These are phyloP conservation scores for Microsporum canis DNA, from an alignment of 2,329 filamentous ascomycete genomes.

Conservation along the genomic window DNA sequence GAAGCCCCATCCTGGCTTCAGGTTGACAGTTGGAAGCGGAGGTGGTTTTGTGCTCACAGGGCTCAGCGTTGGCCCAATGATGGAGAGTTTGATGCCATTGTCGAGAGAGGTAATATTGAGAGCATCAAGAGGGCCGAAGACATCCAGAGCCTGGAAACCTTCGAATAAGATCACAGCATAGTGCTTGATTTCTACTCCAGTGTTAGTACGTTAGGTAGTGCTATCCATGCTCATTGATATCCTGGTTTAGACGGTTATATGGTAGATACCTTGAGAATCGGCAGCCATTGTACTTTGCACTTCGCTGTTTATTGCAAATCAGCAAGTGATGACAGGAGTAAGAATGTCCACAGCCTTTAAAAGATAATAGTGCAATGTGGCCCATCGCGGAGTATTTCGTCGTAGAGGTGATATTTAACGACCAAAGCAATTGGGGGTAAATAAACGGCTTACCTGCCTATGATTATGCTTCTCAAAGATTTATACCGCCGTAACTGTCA, in stretches of 20 bases:
- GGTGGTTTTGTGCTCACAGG: conserved; percentile 24
- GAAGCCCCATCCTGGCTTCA: conserved; percentile 17
- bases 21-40: background rate
- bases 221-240: background rate
- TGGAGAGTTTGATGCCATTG: conserved; percentile 18
- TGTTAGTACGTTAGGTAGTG: background rate
- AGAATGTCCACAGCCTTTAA: background rate
- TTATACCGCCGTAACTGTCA: background rate
- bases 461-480: background rate
- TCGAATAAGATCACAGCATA: conserved; percentile 26
- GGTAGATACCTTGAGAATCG: background rate
- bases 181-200: conserved; percentile 4
- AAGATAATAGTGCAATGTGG: no score
- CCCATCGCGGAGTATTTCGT: no score
- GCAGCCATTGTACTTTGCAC: background rate
- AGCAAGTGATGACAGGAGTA: background rate
- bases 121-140: conserved; percentile 39
- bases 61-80: conserved; percentile 24
- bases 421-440: background rate
- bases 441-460: background rate
- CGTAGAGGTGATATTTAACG: no score
- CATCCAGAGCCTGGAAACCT: conserved; percentile 34
- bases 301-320: background rate
- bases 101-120: conserved; percentile 26
- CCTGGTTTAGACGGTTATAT: background rate